Conservation (phyloP, 345 rosid genomes). For the Hibiscus trionum region DNA sequence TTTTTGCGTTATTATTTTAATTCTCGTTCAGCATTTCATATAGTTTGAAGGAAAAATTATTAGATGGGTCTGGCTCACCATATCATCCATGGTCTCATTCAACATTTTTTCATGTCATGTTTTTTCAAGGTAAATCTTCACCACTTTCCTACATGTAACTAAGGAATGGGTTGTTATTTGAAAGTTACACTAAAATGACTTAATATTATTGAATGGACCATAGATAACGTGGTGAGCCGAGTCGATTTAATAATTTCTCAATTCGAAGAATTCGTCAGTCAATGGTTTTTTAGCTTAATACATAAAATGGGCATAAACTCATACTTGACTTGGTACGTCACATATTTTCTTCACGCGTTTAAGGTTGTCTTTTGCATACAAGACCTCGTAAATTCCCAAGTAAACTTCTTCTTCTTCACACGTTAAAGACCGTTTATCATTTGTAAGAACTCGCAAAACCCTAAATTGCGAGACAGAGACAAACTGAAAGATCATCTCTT, state of each 20-base stretch:
- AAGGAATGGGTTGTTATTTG: no score
- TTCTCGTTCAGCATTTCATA: not conserved
- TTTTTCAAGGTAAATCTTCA: no score
- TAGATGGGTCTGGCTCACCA: no score
- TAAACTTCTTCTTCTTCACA: not conserved
- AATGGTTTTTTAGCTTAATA: not conserved
- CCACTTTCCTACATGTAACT: no score
- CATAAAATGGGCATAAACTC: not conserved
- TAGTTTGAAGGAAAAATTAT: not conserved
- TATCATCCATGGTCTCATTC: no score
- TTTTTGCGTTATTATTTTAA: not conserved
- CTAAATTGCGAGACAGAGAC: not conserved
- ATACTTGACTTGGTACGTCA: not conserved
- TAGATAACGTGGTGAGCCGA: no score
- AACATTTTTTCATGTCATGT: no score
- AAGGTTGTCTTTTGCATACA: not conserved
- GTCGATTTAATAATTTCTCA: not conserved
- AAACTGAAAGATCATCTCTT: not conserved
- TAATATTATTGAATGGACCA: no score
- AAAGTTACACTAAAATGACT: no score
- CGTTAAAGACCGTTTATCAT: not conserved
- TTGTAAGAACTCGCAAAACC: not conserved
- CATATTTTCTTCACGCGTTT: not conserved
- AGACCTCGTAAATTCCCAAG: not conserved
- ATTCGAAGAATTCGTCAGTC: not conserved